phyloP scores from a whole-genome alignment of 202 grass and related monocot species.

The Saccharum hybrid region DNA sequence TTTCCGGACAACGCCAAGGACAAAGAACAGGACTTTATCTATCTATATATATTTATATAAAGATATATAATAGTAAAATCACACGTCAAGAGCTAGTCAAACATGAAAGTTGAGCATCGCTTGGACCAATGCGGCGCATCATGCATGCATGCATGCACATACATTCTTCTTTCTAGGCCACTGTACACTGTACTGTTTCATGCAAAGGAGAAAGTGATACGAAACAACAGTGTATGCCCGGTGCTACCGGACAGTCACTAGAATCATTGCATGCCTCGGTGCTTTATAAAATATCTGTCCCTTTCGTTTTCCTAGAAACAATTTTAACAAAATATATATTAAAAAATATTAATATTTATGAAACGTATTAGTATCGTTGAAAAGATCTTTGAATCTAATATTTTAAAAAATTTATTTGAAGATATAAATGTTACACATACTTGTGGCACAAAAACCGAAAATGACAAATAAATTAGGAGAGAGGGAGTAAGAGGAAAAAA shows the following conservation, averaged over 20 bases:
- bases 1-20: slow-evolving; percentile 38
- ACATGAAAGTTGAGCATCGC: neutral
- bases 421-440: too few species aligned
- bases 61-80: slow-evolving; percentile 16
- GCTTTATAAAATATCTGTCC: too few species aligned
- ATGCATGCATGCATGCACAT: neutral
- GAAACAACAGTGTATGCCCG: neutral
- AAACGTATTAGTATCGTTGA: too few species aligned
- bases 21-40: slow-evolving; percentile 27
- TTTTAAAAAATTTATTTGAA: too few species aligned
- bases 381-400: too few species aligned
- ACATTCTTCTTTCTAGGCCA: slow-evolving; percentile 6
- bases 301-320: too few species aligned
- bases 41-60: neutral
- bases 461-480: too few species aligned
- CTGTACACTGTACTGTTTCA: slow-evolving; percentile 11
- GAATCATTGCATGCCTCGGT: slow-evolving; percentile 7
- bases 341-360: too few species aligned
- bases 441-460: too few species aligned
- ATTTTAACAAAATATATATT: too few species aligned
- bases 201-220: slow-evolving; percentile 17
- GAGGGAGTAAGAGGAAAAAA: neutral
- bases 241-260: neutral
- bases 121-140: slow-evolving; percentile 29
- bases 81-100: slow-evolving; percentile 42